Conservation (phyloP, 2,329 filamentous ascomycete genomes). For the Penicillium glabrum region DNA sequence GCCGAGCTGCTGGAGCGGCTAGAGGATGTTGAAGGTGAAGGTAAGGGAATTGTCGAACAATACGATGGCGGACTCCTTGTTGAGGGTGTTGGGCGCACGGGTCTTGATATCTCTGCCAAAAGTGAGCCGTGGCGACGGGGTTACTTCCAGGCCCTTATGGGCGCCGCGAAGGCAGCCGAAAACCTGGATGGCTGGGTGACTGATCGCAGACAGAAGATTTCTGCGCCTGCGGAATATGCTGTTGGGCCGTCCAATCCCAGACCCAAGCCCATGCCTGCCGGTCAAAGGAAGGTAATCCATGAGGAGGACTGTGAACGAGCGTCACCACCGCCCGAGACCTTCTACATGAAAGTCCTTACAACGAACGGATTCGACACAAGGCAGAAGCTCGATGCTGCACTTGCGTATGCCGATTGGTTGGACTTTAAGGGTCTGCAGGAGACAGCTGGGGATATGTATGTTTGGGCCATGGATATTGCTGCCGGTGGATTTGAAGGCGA, state of each 20-base stretch:
- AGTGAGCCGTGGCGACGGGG: slow-evolving; percentile 81
- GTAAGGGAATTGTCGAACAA: slow-evolving; percentile 61
- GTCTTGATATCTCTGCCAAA: slow-evolving; percentile 71
- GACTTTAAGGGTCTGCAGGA: slow-evolving; percentile 70
- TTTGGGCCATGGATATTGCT: slow-evolving; percentile 74
- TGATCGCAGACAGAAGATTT: slow-evolving; percentile 64
- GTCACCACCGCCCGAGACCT: slow-evolving; percentile 69
- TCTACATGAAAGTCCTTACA: slow-evolving; percentile 79
- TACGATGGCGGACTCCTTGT: slow-evolving; percentile 52
- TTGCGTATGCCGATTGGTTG: slow-evolving; percentile 82
- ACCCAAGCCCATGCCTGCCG: slow-evolving; percentile 69
- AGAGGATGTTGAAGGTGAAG: slow-evolving; percentile 69
- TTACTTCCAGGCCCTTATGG: slow-evolving; percentile 81
- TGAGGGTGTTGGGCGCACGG: slow-evolving; percentile 56
- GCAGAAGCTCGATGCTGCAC: slow-evolving; percentile 76
- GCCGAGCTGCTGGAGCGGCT: slow-evolving; percentile 63
- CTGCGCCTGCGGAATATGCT: slow-evolving; percentile 72
- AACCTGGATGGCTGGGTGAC: slow-evolving; percentile 76
- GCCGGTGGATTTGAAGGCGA: slow-evolving; percentile 53
- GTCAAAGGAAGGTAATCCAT: slow-evolving; percentile 60
- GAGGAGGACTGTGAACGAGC: slow-evolving; percentile 74
- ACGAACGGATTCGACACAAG: slow-evolving; percentile 75
- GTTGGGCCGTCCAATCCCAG: slow-evolving; percentile 80
- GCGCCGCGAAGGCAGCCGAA: slow-evolving; percentile 73
- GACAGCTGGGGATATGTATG: slow-evolving; percentile 70